Evolutionary conservation across 495 filamentous ascomycete genomes (phyloP).

Genomic region (Chaetomidium leptoderma): DNA sequence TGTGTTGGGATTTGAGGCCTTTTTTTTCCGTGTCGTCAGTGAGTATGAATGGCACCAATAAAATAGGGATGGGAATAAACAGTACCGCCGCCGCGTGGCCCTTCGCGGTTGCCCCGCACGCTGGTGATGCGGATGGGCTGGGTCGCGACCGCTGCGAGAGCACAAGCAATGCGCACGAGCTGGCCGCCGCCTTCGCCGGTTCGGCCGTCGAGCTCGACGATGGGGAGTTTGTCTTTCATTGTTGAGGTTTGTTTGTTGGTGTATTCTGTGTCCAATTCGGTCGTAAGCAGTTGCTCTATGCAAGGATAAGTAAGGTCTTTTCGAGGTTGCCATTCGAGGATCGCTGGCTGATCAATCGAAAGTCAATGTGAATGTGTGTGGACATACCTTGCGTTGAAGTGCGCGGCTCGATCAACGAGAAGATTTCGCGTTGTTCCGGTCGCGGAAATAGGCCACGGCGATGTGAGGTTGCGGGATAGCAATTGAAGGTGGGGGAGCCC

Average conservation of each 20-base stretch:
- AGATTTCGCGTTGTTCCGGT: too few relatives aligned
- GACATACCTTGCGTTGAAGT: too few relatives aligned
- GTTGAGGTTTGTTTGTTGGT: neutral
- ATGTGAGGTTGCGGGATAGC: too few relatives aligned
- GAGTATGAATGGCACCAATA: neutral
- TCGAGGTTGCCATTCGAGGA: too few relatives aligned
- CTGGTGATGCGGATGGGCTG: slow-evolving; percentile 61
- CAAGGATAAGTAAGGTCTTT: neutral
- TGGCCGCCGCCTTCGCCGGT: slow-evolving; percentile 85
- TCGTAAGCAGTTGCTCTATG: neutral
- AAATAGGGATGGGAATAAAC: neutral
- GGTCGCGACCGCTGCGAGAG: slow-evolving; percentile 62
- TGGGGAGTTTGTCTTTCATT: slow-evolving; percentile 22
- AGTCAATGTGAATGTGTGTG: neutral
- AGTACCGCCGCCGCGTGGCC: slow-evolving; percentile 40
- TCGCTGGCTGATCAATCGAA: too few relatives aligned
- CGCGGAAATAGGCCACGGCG: too few relatives aligned
- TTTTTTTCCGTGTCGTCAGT: neutral
- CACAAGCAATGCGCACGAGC: slow-evolving; percentile 67
- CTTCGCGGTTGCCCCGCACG: slow-evolving; percentile 63
- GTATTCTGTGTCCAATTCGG: neutral
- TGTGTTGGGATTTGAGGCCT: slow-evolving; percentile 75
- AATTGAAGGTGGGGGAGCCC: too few relatives aligned
- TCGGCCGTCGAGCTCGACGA: slow-evolving; percentile 56
- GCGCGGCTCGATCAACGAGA: too few relatives aligned